A percentile compares a stretch with the other conserved stretches of the same genome.
Evolutionary conservation across 2,329 filamentous ascomycete species (phyloP).

Genomic region (Pseudogymnoascus sp.): DNA sequence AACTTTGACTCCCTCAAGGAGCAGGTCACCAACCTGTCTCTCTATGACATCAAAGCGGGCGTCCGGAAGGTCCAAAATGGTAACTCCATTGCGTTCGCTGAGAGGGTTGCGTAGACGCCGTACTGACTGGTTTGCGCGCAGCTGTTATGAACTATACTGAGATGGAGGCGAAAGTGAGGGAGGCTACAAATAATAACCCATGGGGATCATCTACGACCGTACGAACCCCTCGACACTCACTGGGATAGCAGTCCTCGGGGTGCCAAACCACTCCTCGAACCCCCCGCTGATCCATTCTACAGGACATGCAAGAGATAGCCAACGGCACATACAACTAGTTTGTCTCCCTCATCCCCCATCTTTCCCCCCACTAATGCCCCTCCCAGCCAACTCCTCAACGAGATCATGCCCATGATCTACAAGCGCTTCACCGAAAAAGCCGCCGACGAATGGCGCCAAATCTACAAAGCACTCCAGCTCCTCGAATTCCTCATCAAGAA

Average conservation of each 20-base stretch:
- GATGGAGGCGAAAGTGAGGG: constrained; percentile 73
- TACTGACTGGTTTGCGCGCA: constrained; percentile 29
- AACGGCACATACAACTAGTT: constrained; percentile 98
- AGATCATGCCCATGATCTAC: constrained; percentile 99
- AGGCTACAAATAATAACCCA: constrained; percentile 98
- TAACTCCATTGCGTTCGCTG: constrained; percentile 27
- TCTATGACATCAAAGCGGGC: constrained; percentile 69
- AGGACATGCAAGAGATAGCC: constrained; percentile 91
- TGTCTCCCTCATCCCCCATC: constrained; percentile 29
- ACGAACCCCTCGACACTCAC: background rate
- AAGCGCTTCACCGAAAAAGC: constrained; percentile 97
- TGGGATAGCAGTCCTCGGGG: constrained; percentile 14
- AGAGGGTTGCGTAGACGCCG: constrained; percentile 13
- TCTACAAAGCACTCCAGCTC: constrained; percentile 95
- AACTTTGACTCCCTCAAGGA: constrained; percentile 54
- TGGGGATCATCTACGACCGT: constrained; percentile 71
- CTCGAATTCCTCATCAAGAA: constrained; percentile 98
- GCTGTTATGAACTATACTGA: constrained; percentile 75
- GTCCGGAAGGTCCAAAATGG: constrained; percentile 73
- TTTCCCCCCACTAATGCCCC: constrained; percentile 14
- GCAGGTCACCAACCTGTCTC: constrained; percentile 61
- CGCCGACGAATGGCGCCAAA: constrained; percentile 97
- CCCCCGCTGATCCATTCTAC: background rate
- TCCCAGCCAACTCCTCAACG: constrained; percentile 81
- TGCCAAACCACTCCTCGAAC: background rate